Conservation (phyloP, 345 rosid genomes). For the Populus davidiana region DNA sequence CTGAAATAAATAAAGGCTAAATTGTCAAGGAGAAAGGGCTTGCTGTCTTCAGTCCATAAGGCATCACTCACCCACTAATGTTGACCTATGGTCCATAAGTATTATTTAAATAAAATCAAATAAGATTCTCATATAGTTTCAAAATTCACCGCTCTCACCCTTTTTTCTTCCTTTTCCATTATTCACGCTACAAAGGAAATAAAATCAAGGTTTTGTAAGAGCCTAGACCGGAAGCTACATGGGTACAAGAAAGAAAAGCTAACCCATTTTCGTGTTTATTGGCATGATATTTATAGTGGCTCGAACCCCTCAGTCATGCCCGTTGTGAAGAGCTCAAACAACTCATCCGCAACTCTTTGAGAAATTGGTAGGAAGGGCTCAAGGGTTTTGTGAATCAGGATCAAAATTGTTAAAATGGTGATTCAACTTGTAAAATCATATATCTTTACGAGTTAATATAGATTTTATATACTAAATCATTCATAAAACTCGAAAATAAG, state of each 20-base stretch:
- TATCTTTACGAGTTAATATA: no score
- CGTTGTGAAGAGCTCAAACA: constrained; percentile 32
- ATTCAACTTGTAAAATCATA: no score
- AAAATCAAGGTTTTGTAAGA: background rate
- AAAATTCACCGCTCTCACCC: background rate
- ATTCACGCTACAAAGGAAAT: background rate
- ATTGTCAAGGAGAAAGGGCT: background rate
- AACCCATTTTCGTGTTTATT: constrained; percentile 56
- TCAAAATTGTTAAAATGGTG: no score
- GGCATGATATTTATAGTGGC: constrained; percentile 66
- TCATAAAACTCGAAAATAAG: no score
- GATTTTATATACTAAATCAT: no score
- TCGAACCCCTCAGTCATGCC: constrained; percentile 42
- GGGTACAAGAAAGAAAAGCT: constrained; percentile 49
- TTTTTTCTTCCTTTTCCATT: background rate
- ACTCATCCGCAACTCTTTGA: background rate
- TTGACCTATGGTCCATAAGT: no score
- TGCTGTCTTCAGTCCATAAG: background rate
- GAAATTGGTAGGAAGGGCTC: no score
- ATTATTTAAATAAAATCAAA: no score
- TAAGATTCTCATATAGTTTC: background rate
- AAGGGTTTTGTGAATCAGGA: background rate
- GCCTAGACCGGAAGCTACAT: background rate
- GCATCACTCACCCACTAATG: no score
- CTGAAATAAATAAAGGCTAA: background rate